Evolutionary conservation across 306 rosid genomes (phyloP).

Genomic region (Fagus crenata): DNA sequence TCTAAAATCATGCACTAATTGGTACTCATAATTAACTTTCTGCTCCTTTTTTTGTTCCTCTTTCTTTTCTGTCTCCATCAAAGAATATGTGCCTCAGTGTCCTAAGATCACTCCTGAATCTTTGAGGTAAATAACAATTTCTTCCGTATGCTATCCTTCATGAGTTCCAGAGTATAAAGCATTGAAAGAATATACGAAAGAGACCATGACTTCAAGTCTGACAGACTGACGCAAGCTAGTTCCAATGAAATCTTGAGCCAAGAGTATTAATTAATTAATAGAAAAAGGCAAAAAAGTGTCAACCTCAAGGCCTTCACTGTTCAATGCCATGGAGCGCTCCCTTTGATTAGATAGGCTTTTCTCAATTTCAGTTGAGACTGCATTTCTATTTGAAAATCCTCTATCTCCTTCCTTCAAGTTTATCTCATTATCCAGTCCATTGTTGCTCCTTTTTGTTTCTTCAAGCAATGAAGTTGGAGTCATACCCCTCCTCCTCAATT

Average conservation of each 20-base stretch:
- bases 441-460: constrained; percentile 58
- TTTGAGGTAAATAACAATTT: background rate
- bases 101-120: background rate
- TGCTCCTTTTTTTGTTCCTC: background rate
- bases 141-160: background rate
- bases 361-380: constrained; percentile 72
- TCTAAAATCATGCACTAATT: background rate
- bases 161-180: background rate
- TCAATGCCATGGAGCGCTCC: constrained; percentile 86
- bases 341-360: constrained; percentile 76
- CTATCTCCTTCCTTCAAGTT: constrained; percentile 53
- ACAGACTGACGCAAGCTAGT: background rate
- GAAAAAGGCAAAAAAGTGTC: constrained; percentile 21
- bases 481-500: constrained; percentile 89
- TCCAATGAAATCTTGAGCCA: constrained; percentile 15
- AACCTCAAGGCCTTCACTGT: constrained; percentile 99
- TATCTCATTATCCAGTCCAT: constrained; percentile 56
- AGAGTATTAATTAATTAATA: constrained; percentile 18
- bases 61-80: background rate
- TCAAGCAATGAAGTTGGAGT: constrained; percentile 90
- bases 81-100: background rate
- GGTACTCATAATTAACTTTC: background rate
- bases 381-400: constrained; percentile 55
- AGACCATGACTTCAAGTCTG: background rate
- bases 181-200: background rate